phyloP scores from a whole-genome alignment of 768 basidiomycete species.

The Leucocoprinus leucothites region DNA sequence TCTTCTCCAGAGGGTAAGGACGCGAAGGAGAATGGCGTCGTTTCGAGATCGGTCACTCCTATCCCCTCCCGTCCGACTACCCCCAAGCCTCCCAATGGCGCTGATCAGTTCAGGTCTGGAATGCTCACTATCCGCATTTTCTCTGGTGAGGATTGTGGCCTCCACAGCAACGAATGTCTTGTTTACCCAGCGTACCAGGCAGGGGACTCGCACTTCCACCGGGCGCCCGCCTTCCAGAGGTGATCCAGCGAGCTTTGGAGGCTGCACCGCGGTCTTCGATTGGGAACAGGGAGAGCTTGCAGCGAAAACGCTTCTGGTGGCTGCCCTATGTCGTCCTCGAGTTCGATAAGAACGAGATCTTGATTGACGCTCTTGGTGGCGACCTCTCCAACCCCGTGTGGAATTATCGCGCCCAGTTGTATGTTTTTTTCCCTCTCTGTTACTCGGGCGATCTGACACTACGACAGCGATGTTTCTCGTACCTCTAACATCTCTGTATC shows the following conservation, averaged over 20 bases:
- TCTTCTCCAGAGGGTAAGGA: constrained; percentile 59
- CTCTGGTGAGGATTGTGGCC: constrained; percentile 56
- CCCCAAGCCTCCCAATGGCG: constrained; percentile 53
- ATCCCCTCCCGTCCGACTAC: constrained; percentile 81
- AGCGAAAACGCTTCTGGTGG: constrained; percentile 94
- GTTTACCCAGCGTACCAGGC: constrained; percentile 38
- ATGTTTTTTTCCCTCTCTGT: constrained; percentile 30
- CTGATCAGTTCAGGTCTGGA: constrained; percentile 77
- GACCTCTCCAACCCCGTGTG: constrained; percentile 87
- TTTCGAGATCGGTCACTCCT: constrained; percentile 78
- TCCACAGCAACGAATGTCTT: neutral
- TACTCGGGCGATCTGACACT: neutral
- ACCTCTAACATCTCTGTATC: constrained; percentile 90
- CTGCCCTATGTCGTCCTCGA: constrained; percentile 97
- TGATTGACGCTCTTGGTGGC: constrained; percentile 96
- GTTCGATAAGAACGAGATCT: constrained; percentile 96
- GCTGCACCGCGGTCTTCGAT: constrained; percentile 54
- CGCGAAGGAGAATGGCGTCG: constrained; percentile 61
- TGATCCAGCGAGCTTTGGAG: constrained; percentile 80
- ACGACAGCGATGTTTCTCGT: constrained; percentile 85
- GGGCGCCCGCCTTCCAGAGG: constrained; percentile 75
- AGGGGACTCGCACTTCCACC: constrained; percentile 80
- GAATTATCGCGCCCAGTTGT: constrained; percentile 98
- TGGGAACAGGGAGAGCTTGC: constrained; percentile 86
- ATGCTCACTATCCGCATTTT: constrained; percentile 96